Evolutionary conservation across 2,329 filamentous ascomycete species (phyloP).

Genomic region (Fusarium pseudograminearum): DNA sequence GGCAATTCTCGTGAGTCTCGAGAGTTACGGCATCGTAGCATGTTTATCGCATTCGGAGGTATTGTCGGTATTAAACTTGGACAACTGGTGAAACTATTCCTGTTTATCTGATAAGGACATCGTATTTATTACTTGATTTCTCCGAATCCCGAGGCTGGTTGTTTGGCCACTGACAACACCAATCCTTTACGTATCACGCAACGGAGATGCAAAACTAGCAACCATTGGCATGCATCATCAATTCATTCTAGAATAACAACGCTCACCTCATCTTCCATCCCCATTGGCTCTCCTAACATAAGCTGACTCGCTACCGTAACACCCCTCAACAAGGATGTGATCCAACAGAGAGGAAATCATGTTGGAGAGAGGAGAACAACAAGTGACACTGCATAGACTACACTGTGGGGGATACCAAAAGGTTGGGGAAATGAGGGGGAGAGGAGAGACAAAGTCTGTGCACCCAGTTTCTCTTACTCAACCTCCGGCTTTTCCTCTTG

Average conservation of each 20-base stretch:
- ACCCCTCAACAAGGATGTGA: background rate
- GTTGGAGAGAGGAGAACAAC: slow-evolving; percentile 23
- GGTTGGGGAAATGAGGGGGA: slow-evolving; percentile 38
- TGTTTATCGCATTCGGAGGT: slow-evolving; percentile 9
- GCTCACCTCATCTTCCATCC: background rate
- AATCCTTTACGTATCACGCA: background rate
- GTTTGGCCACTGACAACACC: background rate
- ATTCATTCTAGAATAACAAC: slow-evolving; percentile 18
- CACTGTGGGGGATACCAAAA: slow-evolving; percentile 20
- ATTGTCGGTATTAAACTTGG: background rate
- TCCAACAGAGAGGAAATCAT: background rate
- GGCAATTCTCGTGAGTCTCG: slow-evolving; percentile 3
- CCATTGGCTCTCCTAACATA: background rate
- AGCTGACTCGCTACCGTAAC: slow-evolving; percentile 13
- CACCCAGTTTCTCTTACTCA: slow-evolving; percentile 10
- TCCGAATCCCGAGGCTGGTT: background rate
- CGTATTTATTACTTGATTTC: background rate
- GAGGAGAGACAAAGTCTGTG: slow-evolving; percentile 5
- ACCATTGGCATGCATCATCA: background rate
- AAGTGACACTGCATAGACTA: background rate
- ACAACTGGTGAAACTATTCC: background rate
- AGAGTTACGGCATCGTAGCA: slow-evolving; percentile 13
- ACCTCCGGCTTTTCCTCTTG: slow-evolving; percentile 34
- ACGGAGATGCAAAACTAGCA: background rate
- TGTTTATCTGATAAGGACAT: background rate